Evolutionary conservation across 495 filamentous ascomycete genomes (phyloP).

Genomic region (Penicillium pancosmium): DNA sequence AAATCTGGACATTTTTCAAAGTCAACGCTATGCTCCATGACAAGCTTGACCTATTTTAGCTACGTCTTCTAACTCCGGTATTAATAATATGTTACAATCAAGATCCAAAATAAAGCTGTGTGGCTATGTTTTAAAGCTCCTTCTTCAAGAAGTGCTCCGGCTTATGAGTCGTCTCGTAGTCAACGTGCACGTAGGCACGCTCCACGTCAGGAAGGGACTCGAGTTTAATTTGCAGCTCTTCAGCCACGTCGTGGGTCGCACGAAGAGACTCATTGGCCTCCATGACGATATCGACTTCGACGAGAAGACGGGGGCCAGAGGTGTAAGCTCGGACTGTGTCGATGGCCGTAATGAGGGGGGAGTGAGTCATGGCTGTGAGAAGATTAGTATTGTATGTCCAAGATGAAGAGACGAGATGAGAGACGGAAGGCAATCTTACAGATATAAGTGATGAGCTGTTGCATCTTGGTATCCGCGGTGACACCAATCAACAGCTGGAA

Average conservation of each 20-base stretch:
- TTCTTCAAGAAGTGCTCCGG: slow-evolving; percentile 74
- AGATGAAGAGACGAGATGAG: background rate
- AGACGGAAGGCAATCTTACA: slow-evolving; percentile 49
- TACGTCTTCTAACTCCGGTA: background rate
- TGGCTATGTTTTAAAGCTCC: slow-evolving; percentile 45
- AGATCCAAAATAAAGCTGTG: background rate
- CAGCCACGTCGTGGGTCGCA: slow-evolving; percentile 89
- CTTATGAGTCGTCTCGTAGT: slow-evolving; percentile 97
- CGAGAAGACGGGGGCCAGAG: slow-evolving; percentile 83
- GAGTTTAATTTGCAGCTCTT: slow-evolving; percentile 91
- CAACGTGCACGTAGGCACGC: slow-evolving; percentile 94
- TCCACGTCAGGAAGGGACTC: slow-evolving; percentile 92
- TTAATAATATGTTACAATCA: background rate
- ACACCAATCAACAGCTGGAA: slow-evolving; percentile 91
- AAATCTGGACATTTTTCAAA: too few relatives aligned
- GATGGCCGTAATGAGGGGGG: slow-evolving; percentile 74
- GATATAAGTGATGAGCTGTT: slow-evolving; percentile 96
- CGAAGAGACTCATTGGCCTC: slow-evolving; percentile 65
- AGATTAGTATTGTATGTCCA: slow-evolving; percentile 4
- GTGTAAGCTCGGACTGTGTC: slow-evolving; percentile 96
- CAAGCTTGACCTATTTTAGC: background rate
- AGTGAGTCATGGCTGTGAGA: slow-evolving; percentile 77
- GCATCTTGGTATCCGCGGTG: slow-evolving; percentile 78
- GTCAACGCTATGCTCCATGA: too few relatives aligned
- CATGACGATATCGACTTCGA: slow-evolving; percentile 92